A percentile compares a stretch with the other conserved stretches of the same genome.
These are phyloP conservation scores for Rhododendron henanense DNA, from an alignment of 148 eudicot species.

Conservation along the genomic window DNA sequence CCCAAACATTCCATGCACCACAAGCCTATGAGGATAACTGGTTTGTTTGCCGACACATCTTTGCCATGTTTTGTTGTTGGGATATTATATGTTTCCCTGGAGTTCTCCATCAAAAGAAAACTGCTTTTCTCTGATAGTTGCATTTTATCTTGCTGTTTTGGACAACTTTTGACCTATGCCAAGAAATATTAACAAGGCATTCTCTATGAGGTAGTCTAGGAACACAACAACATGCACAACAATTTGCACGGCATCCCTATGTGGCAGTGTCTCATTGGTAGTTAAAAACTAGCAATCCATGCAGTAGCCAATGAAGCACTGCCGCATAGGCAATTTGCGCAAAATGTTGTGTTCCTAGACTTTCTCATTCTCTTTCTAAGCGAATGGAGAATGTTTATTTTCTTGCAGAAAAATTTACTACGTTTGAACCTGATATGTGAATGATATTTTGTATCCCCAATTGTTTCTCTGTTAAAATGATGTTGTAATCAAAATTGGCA, in stretches of 20 bases:
- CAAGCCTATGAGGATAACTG: neutral
- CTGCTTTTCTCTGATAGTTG: neutral
- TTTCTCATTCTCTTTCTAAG: neutral
- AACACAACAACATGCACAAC: too few species aligned
- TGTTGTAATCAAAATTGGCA: conserved; percentile 11
- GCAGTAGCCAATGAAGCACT: neutral
- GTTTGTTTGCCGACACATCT: neutral
- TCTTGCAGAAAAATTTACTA: neutral
- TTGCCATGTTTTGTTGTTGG: neutral
- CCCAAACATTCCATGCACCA: neutral
- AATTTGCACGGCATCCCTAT: too few species aligned
- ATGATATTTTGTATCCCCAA: neutral
- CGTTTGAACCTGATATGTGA: neutral
- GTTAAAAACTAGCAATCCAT: neutral
- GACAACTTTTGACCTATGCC: neutral
- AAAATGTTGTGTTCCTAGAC: neutral
- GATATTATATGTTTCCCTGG: neutral
- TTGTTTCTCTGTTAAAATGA: neutral
- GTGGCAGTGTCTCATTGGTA: too few species aligned
- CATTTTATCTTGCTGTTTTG: neutral
- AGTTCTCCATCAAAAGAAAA: conserved; percentile 4
- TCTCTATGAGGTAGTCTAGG: too few species aligned
- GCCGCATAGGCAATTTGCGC: neutral
- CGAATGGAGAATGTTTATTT: neutral
- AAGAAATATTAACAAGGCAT: too few species aligned